Base-by-base conservation (phyloP, 495 filamentous ascomycete genomes). In the Aspergillus baeticus region DNA sequence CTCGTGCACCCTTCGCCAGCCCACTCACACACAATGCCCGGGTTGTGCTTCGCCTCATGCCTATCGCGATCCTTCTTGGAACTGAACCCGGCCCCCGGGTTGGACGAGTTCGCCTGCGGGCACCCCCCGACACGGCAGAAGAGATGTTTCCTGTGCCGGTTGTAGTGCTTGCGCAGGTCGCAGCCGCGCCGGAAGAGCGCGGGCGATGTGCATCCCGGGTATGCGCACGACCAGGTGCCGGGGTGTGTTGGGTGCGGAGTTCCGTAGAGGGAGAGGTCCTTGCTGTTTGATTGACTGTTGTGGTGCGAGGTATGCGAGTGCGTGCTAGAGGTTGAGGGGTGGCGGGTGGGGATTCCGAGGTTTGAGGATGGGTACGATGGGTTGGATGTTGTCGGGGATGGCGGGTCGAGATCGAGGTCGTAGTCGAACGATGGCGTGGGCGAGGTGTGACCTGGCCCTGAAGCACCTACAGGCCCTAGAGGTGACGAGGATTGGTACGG, bases 111-210 rank as follows among this genome's bases (percentile, higher is more conserved):
- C 11, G 77, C 69, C 60, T 85, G 81, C 10, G 83, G 78, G 60
- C 84, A 87, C n/a, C 77, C 77, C 55, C 80, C 74, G 54, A 83
- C 73, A 2, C 82, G 82, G 65, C 84, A 87, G 66, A 86, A 85
- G 22, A 85, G 76, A 18, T 81, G 73, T 55, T 86, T 86, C 8
- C 75, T 79, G 64, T 87, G 84, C 0, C 84, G 72, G 62, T 84
- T 84, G 67, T 76, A 84, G 60, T 87, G 84, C 60, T 87, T 87
- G 22, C 84, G 77, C 34, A 87, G 72, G 61, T 87, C 84, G 63
- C 84, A 87, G 51, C 81, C 81, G 22, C 84, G 75, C 6, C 77
- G 80, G 61, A 87, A 87, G 0, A 71, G 45, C 3, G 82, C 74
- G 46, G 76, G 73, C 1, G 82, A 85, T 13, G 79, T 71, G 62